Base-by-base conservation (phyloP, 345 rosid genomes). In the Tarenaya hassleriana region DNA sequence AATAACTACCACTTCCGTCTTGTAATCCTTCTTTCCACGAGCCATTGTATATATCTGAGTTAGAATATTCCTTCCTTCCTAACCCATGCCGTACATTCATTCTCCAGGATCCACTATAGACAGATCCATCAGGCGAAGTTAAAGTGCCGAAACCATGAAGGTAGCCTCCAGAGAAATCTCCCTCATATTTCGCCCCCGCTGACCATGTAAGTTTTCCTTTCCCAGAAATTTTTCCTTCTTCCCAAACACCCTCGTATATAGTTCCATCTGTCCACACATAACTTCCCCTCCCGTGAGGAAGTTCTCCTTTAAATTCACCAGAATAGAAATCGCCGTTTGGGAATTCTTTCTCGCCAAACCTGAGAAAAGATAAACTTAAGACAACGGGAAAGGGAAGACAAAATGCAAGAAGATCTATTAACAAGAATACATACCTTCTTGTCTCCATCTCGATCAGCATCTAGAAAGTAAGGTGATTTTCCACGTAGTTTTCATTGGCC, bases 101-200 rank as follows among this genome's bases (percentile, higher is more conserved):
- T 64, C 96, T 80, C 98, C 96, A 87, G 40, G 75, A 58, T 44
- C 98, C 98, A 49, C 64, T 54, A 11, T 84, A 91, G 17, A 73
- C 59, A 40, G 89, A 82, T 7, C 77, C 73, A 73, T 84, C 79
- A 24, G 71, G 59, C 43, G 72, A 78, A 3, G 60, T 64, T 45
- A 87, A 80, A 41, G 76, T 73, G 50, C 96, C 98, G 55, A 63
- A 52, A 29, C 98, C 98, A 57, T 91, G 96, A 56, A 91, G 83
- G 69, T 78, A 81, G 54, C 83, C 89, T 24, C 96, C 96, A 3
- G 89, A 87, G 66, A 91, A 69, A 69, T 84, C 92, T 50, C 98
- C 98, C 46, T 78, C 85, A 17, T 84, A 87, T 51, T 61, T 82
- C 12, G 83, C 83, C 52, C 95, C 96, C 4, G 89, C 77, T 8